A percentile compares a stretch with the other conserved stretches of the same genome.
These are phyloP conservation scores for Macrocybe gigantea DNA, from an alignment of 768 basidiomycete species.

Conservation along the genomic window DNA sequence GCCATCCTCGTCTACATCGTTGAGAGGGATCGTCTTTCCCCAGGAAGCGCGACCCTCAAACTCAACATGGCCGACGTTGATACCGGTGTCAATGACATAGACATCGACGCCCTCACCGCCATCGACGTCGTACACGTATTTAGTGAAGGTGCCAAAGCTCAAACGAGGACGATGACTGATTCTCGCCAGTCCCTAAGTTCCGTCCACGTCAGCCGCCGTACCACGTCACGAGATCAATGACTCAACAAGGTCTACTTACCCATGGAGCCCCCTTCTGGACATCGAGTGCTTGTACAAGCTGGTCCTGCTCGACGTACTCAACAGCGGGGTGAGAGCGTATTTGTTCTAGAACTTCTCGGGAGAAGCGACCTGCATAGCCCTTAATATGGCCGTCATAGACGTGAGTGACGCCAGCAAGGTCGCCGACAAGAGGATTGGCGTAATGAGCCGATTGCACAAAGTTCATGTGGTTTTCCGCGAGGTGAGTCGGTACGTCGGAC, in stretches of 20 bases:
- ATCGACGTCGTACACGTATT: constrained; percentile 62
- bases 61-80: constrained; percentile 80
- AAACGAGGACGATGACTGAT: constrained; percentile 83
- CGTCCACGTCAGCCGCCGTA: constrained; percentile 10
- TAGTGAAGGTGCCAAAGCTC: constrained; percentile 74
- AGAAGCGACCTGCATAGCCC: constrained; percentile 82
- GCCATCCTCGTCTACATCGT: constrained; percentile 83
- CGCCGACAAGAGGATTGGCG: constrained; percentile 45
- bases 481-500: constrained; percentile 49
- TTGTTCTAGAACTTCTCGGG: constrained; percentile 58
- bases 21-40: constrained; percentile 87
- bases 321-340: constrained; percentile 87
- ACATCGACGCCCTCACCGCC: constrained; percentile 96
- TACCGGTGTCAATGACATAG: constrained; percentile 83
- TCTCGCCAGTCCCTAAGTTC: constrained; percentile 82
- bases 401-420: constrained; percentile 56
- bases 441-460: constrained; percentile 62
- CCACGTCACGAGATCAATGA: neutral
- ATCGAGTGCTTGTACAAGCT: constrained; percentile 77
- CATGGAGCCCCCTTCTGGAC: constrained; percentile 75
- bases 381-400: constrained; percentile 70
- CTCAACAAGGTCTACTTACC: constrained; percentile 41
- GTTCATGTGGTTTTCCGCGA: constrained; percentile 74
- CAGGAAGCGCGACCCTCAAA: constrained; percentile 87
- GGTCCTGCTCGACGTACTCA: constrained; percentile 89